phyloP scores from a whole-genome alignment of 192 early-diverging fungal species.

The Mortierella antarctica region DNA sequence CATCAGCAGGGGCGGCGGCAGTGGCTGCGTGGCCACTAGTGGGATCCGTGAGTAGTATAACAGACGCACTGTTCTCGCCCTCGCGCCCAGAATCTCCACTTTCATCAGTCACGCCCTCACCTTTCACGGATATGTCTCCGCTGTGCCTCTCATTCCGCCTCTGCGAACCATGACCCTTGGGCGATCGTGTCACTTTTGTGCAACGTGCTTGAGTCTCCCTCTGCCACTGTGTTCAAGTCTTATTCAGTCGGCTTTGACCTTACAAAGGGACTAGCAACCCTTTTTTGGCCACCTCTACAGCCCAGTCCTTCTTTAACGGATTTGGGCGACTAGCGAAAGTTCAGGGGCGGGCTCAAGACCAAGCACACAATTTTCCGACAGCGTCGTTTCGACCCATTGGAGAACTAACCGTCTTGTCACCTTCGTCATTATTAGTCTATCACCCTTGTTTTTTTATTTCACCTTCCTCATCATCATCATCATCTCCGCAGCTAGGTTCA shows the following conservation, averaged over 20 bases:
- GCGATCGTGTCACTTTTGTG: no score
- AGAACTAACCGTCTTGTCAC: no score
- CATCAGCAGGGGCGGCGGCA: background rate
- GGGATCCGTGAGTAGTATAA: background rate
- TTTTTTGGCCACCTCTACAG: background rate
- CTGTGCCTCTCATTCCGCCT: no score
- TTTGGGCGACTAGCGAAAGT: constrained; percentile 9
- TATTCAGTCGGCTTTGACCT: constrained; percentile 21
- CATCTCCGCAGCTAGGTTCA: no score
- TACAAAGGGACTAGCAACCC: no score
- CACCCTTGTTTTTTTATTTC: no score
- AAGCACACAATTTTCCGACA: background rate
- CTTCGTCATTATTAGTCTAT: no score
- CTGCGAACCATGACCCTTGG: no score
- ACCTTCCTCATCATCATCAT: no score
- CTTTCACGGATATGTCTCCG: no score
- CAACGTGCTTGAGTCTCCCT: no score
- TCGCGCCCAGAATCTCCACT: background rate
- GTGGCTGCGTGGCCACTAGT: background rate
- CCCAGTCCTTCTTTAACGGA: background rate
- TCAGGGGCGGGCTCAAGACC: constrained; percentile 27
- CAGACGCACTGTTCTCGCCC: constrained; percentile 5
- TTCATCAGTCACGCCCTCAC: background rate
- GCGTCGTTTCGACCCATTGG: constrained; percentile 1
- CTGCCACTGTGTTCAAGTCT: background rate